A percentile compares a stretch with the other conserved stretches of the same genome.
Conservation (phyloP, 2,329 filamentous ascomycete species). For the Orbilia oligospora region DNA sequence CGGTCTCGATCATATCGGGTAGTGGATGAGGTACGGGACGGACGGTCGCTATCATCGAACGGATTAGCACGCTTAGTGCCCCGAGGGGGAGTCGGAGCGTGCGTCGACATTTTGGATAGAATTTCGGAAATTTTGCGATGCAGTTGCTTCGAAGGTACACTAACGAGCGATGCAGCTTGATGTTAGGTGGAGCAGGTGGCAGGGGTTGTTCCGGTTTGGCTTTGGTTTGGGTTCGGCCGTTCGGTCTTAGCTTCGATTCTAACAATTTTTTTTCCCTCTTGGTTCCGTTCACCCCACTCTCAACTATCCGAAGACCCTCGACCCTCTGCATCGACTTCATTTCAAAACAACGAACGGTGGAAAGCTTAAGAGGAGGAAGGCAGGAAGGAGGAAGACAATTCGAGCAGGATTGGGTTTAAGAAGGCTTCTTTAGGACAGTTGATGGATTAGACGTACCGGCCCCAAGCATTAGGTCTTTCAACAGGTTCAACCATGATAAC, state of each 20-base stretch:
- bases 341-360: neutral
- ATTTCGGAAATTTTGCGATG: neutral
- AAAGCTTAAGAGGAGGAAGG: slow-evolving; percentile 9
- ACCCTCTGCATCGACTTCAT: neutral
- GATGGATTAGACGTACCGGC: neutral
- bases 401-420: neutral
- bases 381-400: slow-evolving; percentile 18
- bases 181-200: slow-evolving; percentile 17
- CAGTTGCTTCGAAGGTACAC: neutral
- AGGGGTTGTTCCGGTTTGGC: neutral
- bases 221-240: slow-evolving; percentile 7
- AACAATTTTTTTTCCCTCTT: neutral
- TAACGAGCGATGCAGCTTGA: slow-evolving; percentile 1
- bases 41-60: slow-evolving; percentile 58
- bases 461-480: neutral
- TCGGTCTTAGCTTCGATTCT: slow-evolving; percentile 9
- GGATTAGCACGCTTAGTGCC: slow-evolving; percentile 59
- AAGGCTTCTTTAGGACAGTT: neutral
- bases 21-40: slow-evolving; percentile 54
- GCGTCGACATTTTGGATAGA: slow-evolving; percentile 41
- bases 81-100: slow-evolving; percentile 52
- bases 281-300: slow-evolving; percentile 21
- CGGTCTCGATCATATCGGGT: slow-evolving; percentile 52
- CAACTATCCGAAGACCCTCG: neutral
- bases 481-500: slow-evolving; percentile 35